phyloP scores from a whole-genome alignment of 2,329 filamentous ascomycete species.

The Macrophomina phaseolina region DNA sequence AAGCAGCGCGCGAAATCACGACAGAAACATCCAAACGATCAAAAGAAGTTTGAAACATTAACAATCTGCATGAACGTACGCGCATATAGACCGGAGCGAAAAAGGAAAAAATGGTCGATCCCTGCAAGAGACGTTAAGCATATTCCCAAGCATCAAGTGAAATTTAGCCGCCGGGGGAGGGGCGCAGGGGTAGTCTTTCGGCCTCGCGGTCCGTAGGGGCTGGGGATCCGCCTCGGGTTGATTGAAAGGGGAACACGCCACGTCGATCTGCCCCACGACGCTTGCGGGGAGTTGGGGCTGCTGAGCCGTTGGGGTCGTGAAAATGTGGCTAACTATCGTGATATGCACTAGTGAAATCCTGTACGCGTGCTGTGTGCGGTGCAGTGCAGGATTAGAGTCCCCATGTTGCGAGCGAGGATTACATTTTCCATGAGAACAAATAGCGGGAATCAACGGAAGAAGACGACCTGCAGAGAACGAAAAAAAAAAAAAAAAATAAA shows the following conservation, averaged over 20 bases:
- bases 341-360: no score
- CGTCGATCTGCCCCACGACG: background rate
- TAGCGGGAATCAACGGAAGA: background rate
- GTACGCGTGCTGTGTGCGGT: background rate
- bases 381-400: background rate
- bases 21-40: background rate
- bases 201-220: slow-evolving; percentile 18
- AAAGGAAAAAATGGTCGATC: background rate
- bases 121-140: slow-evolving; percentile 17
- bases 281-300: slow-evolving; percentile 6
- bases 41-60: background rate
- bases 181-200: background rate
- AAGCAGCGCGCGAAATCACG: background rate
- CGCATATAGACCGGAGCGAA: background rate
- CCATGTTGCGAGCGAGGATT: background rate
- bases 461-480: background rate
- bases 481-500: background rate
- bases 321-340: background rate
- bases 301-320: background rate
- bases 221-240: slow-evolving; percentile 24
- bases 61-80: slow-evolving; percentile 1
- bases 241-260: slow-evolving; percentile 9
- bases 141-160: slow-evolving; percentile 5
- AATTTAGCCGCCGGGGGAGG: background rate
- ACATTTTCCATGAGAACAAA: background rate